These are phyloP conservation scores for Fomitopsis serialis DNA, from an alignment of 768 basidiomycete species.

Conservation along the genomic window DNA sequence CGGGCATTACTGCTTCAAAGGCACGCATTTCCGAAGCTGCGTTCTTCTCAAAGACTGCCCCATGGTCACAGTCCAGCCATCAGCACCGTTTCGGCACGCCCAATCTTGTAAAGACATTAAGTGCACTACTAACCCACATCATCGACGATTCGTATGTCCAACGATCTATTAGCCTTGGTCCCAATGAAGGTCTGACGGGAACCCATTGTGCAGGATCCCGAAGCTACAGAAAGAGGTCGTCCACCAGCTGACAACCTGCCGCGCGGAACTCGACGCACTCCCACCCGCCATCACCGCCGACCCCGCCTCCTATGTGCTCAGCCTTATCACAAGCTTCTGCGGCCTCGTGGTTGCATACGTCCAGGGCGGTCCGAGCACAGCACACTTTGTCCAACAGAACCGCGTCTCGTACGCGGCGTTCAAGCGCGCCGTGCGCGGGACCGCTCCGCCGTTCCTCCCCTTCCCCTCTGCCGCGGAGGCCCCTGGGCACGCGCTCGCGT, in stretches of 20 bases:
- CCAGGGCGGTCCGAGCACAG: constrained; percentile 17
- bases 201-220: constrained; percentile 8
- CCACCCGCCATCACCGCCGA: constrained; percentile 11
- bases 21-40: constrained; percentile 33
- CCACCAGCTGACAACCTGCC: constrained; percentile 6
- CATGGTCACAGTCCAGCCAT: constrained; percentile 46
- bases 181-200: too few relatives aligned
- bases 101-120: constrained; percentile 50
- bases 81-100: constrained; percentile 50
- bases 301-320: constrained; percentile 13
- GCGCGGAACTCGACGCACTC: constrained; percentile 6
- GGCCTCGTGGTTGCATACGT: constrained; percentile 4
- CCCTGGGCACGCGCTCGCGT: background rate
- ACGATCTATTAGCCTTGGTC: too few relatives aligned
- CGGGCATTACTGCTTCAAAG: constrained; percentile 31
- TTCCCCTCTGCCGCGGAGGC: constrained; percentile 17
- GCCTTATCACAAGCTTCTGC: constrained; percentile 10
- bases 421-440: constrained; percentile 29
- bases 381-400: constrained; percentile 31
- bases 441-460: constrained; percentile 38
- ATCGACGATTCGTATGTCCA: constrained; percentile 12
- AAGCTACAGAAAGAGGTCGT: constrained; percentile 7
- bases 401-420: constrained; percentile 28
- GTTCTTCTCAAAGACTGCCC: constrained; percentile 44
- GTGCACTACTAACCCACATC: constrained; percentile 38